These are phyloP conservation scores for Chrysoporthe puriensis DNA, from an alignment of 2,329 filamentous ascomycete species.

Conservation along the genomic window DNA sequence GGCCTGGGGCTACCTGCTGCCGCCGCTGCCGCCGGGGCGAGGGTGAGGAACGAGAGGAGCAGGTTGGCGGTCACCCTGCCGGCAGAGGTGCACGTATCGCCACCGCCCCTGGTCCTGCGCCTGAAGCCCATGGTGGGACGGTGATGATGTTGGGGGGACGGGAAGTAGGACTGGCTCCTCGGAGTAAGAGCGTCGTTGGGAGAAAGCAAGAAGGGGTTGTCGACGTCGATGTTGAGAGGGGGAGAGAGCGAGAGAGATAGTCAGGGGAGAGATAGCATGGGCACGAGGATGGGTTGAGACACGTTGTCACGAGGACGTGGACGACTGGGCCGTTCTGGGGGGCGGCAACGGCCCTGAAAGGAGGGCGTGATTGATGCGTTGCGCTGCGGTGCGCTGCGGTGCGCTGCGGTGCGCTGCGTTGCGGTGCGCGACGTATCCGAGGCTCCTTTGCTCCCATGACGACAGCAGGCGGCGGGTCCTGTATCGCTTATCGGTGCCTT, in stretches of 20 bases:
- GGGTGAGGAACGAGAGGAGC: conserved; percentile 69
- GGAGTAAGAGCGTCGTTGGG: not conserved
- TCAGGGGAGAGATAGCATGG: no score
- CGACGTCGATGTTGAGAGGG: not conserved
- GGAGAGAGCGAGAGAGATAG: not conserved
- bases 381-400: not conserved
- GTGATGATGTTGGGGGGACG: not conserved
- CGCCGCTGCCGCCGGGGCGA: conserved; percentile 48
- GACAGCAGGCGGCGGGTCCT: no score
- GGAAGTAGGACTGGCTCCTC: not conserved
- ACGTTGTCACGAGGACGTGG: not conserved
- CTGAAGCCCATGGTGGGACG: conserved; percentile 35
- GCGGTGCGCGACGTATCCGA: no score
- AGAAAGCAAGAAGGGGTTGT: not conserved
- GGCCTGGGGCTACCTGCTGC: conserved; percentile 34
- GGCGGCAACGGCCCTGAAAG: not conserved
- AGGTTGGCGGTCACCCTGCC: conserved; percentile 66
- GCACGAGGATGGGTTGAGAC: not conserved
- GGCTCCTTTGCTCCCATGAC: no score
- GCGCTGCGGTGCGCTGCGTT: not conserved
- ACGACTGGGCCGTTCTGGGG: not conserved
- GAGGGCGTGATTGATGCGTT: not conserved
- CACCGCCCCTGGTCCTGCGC: conserved; percentile 34
- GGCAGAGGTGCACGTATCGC: conserved; percentile 54
- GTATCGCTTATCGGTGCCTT: no score